These are phyloP conservation scores for Aspergillus incahuasiensis DNA, from an alignment of 495 filamentous ascomycete genomes.

Conservation along the genomic window DNA sequence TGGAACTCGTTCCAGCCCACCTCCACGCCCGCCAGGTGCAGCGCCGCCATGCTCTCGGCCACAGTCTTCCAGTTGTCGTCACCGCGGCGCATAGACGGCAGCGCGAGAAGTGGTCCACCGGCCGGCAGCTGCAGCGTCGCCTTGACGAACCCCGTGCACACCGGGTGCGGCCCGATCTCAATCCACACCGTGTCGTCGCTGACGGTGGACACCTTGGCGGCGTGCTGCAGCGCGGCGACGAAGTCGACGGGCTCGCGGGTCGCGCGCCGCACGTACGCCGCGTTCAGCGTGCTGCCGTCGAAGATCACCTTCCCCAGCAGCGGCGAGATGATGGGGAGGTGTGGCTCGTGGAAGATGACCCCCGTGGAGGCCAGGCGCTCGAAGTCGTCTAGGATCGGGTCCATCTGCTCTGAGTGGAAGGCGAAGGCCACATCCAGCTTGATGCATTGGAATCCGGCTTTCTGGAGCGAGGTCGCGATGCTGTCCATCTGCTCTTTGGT, in stretches of 20 bases:
- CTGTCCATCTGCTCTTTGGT: not conserved
- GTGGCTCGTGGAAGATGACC: not conserved
- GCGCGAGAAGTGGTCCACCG: too few relatives aligned
- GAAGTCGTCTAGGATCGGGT: conserved; percentile 45
- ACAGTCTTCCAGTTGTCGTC: conserved; percentile 58
- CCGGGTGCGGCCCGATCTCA: conserved; percentile 36
- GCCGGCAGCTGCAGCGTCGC: too few relatives aligned
- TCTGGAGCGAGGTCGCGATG: conserved; percentile 13
- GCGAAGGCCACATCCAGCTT: conserved; percentile 45
- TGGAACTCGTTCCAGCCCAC: conserved; percentile 67
- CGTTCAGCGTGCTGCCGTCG: not conserved
- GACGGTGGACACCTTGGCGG: not conserved
- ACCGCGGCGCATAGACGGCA: too few relatives aligned
- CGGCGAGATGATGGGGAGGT: not conserved
- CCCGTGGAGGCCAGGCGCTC: conserved; percentile 24
- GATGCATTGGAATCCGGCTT: too few relatives aligned
- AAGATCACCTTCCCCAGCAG: not conserved
- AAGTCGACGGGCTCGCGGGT: not conserved
- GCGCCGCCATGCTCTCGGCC: conserved; percentile 41
- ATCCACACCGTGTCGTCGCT: conserved; percentile 19
- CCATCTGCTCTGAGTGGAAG: conserved; percentile 49
- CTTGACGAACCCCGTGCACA: conserved; percentile 23
- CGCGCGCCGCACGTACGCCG: too few relatives aligned
- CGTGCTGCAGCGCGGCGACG: not conserved
- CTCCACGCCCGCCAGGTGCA: conserved; percentile 53